Evolutionary conservation across 2,329 filamentous ascomycete genomes (phyloP).

Genomic region (Nectriaceae sp.): DNA sequence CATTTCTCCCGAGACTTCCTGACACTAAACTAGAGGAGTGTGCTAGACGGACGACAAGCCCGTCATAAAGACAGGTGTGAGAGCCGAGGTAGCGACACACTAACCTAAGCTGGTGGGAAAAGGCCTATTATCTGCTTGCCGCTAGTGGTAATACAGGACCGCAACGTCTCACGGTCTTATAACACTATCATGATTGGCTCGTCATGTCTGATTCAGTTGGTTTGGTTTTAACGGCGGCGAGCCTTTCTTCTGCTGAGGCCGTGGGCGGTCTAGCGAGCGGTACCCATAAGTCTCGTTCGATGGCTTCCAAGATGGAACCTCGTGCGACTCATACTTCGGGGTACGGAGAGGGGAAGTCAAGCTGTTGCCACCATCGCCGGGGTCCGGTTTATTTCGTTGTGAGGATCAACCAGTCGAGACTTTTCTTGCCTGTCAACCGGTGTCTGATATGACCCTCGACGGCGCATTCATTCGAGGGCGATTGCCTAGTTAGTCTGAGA

Average conservation of each 20-base stretch:
- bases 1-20: too few species aligned
- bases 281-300: background rate
- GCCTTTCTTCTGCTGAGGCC: background rate
- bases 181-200: background rate
- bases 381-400: slow-evolving; percentile 7
- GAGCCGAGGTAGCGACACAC: background rate
- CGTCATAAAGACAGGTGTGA: background rate
- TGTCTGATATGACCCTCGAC: slow-evolving; percentile 12
- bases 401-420: slow-evolving; percentile 9
- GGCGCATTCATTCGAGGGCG: background rate
- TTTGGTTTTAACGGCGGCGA: background rate
- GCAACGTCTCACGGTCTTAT: background rate
- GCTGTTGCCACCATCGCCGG: slow-evolving; percentile 3
- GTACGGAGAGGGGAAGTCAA: background rate
- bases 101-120: background rate
- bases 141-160: background rate
- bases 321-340: slow-evolving; percentile 16
- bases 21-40: too few species aligned
- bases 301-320: slow-evolving; percentile 11
- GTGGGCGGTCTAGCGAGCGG: background rate
- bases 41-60: background rate
- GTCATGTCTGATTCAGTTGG: background rate
- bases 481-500: slow-evolving; percentile 7
- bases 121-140: too few species aligned
- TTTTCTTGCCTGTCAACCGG: slow-evolving; percentile 3